A percentile compares a stretch with the other conserved stretches of the same genome.
These are phyloP conservation scores for Phytophthora fragariaefolia DNA, from an alignment of 352 stramenopile species.

Conservation along the genomic window DNA sequence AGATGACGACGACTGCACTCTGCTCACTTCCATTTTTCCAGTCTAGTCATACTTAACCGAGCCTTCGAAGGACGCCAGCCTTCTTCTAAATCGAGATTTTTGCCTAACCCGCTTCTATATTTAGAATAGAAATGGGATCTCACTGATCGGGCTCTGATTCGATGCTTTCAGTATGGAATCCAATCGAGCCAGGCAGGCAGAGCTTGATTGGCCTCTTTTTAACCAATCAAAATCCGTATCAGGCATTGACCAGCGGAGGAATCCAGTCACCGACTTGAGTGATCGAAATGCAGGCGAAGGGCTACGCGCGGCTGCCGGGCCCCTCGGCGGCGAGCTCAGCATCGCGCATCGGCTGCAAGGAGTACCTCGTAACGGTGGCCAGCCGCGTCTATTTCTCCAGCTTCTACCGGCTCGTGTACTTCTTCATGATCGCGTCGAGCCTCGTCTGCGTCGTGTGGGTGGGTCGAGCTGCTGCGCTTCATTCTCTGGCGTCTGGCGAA, in stretches of 20 bases:
- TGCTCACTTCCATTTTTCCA: no score
- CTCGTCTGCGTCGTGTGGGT: conserved; percentile 79
- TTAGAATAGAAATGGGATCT: no score
- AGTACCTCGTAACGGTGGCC: conserved; percentile 77
- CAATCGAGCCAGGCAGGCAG: conserved; percentile 9
- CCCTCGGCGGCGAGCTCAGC: conserved; percentile 11
- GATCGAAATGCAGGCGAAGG: conserved; percentile 25
- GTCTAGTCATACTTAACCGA: no score
- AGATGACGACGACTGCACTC: no score
- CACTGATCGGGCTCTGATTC: no score
- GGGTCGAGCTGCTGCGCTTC: conserved; percentile 3
- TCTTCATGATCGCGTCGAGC: conserved; percentile 81
- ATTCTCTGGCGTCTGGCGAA: not conserved
- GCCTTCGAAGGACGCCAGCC: no score
- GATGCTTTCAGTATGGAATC: conserved; percentile 3
- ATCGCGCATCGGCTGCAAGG: conserved; percentile 59
- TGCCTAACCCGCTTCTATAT: no score
- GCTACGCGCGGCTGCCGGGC: conserved; percentile 47
- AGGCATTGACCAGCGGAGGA: conserved; percentile 12
- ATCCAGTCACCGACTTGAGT: conserved; percentile 10
- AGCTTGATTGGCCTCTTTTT: conserved; percentile 13
- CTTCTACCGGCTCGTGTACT: conserved; percentile 79
- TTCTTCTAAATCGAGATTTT: no score
- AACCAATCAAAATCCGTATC: conserved; percentile 18
- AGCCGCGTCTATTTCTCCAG: conserved; percentile 87